Percentiles rank a stretch among this genome's conserved stretches.
These are phyloP conservation scores for Cardiosporidium cionae DNA, from an alignment of 169 alveolate species.

Conservation along the genomic window DNA sequence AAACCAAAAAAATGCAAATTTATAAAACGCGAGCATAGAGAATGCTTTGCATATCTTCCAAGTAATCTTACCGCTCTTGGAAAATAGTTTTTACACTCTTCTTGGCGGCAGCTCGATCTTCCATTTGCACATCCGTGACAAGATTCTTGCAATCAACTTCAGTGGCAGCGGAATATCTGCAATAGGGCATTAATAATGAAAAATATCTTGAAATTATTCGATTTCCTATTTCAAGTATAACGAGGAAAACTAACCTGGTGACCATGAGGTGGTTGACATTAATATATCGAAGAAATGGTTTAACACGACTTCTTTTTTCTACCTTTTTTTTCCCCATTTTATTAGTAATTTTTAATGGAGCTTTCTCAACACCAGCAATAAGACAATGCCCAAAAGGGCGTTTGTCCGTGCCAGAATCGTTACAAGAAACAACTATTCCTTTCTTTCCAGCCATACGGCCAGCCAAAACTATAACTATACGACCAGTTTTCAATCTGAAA, in stretches of 20 bases:
- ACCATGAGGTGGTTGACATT: conserved; percentile 97
- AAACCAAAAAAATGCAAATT: too few relatives aligned
- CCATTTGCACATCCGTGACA: conserved; percentile 29
- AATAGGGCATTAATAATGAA: not conserved
- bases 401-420: conserved; percentile 88
- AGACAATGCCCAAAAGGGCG: conserved; percentile 88
- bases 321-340: conserved; percentile 85
- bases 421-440: conserved; percentile 89
- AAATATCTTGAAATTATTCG: not conserved
- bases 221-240: not conserved
- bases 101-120: conserved; percentile 26
- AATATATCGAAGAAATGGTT: conserved; percentile 91
- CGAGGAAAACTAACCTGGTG: conserved; percentile 74
- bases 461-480: conserved; percentile 88
- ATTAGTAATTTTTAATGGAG: conserved; percentile 86
- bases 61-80: too few relatives aligned
- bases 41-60: too few relatives aligned
- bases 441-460: conserved; percentile 99
- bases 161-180: conserved; percentile 17
- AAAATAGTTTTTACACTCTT: conserved; percentile 29
- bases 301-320: conserved; percentile 81
- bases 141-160: conserved; percentile 37
- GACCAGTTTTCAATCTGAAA: conserved; percentile 73
- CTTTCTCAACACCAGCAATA: conserved; percentile 93
- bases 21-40: too few relatives aligned